Conservation (phyloP, 805 yeast genomes). For the Dipodascus albidus region DNA sequence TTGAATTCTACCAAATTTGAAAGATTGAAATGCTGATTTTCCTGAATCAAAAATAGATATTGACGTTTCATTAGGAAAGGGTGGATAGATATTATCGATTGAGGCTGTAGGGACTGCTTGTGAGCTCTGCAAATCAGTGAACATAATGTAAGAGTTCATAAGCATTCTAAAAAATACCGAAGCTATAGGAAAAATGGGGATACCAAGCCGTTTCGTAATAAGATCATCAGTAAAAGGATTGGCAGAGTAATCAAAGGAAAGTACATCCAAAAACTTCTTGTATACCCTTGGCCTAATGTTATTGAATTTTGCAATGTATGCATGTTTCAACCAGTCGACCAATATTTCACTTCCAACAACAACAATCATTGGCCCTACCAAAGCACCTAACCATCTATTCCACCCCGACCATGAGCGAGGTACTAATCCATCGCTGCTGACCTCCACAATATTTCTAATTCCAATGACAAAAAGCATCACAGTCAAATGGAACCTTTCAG, state of each 20-base stretch:
- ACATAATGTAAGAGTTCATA: slow-evolving; percentile 22
- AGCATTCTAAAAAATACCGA: slow-evolving; percentile 70
- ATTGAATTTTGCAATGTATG: slow-evolving; percentile 79
- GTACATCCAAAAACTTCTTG: slow-evolving; percentile 47
- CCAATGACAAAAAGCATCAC: slow-evolving; percentile 69
- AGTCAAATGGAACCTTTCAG: slow-evolving; percentile 76
- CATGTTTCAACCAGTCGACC: slow-evolving; percentile 94
- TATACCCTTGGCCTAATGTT: slow-evolving; percentile 64
- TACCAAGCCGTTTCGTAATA: slow-evolving; percentile 58
- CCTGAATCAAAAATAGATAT: background rate
- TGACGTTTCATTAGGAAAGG: background rate
- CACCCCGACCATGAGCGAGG: slow-evolving; percentile 61
- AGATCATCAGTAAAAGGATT: slow-evolving; percentile 27
- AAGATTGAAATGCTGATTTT: background rate
- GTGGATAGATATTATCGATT: background rate
- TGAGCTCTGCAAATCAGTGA: background rate
- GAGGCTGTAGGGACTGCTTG: background rate
- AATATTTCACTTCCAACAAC: slow-evolving; percentile 77
- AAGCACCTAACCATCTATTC: slow-evolving; percentile 57
- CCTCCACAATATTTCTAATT: slow-evolving; percentile 65
- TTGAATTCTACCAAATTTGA: background rate
- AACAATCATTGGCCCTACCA: slow-evolving; percentile 71
- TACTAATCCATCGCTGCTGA: slow-evolving; percentile 36
- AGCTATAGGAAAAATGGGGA: slow-evolving; percentile 66
- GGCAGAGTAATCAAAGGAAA: slow-evolving; percentile 51